phyloP scores from a whole-genome alignment of 2,329 filamentous ascomycete genomes.

The Plenodomus lindquistii region DNA sequence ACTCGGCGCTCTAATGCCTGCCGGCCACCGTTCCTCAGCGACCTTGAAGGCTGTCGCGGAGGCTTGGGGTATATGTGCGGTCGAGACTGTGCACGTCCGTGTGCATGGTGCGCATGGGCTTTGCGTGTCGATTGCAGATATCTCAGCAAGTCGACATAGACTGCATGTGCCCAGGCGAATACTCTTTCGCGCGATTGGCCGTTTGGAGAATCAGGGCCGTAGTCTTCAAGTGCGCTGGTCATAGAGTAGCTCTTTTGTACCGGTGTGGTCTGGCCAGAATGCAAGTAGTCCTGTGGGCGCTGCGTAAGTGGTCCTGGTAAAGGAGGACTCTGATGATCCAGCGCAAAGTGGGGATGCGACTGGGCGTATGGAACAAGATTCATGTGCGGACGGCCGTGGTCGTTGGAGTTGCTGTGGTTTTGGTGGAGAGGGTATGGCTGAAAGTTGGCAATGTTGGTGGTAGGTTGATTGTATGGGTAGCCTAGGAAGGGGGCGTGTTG shows the following conservation, averaged over 20 bases:
- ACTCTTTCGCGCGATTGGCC: constrained; percentile 50
- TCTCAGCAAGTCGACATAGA: constrained; percentile 54
- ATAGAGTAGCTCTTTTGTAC: constrained; percentile 23
- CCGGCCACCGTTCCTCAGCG: constrained; percentile 21
- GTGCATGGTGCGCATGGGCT: constrained; percentile 44
- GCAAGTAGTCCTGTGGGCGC: constrained; percentile 29
- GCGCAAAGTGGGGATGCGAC: constrained; percentile 23
- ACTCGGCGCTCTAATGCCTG: constrained; percentile 44
- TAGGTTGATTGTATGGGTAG: constrained; percentile 30
- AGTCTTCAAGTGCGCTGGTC: constrained; percentile 38
- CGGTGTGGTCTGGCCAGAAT: constrained; percentile 38
- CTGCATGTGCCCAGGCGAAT: constrained; percentile 52
- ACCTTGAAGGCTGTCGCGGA: constrained; percentile 57
- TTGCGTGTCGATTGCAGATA: constrained; percentile 53
- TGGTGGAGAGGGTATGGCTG: constrained; percentile 32
- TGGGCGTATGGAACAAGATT: constrained; percentile 34
- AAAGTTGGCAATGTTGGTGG: constrained; percentile 31
- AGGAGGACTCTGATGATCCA: constrained; percentile 33
- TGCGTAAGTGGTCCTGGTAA: constrained; percentile 25
- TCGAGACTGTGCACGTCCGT: constrained; percentile 51
- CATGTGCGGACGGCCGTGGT: constrained; percentile 20
- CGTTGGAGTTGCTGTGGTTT: constrained; percentile 27
- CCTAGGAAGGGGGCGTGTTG: constrained; percentile 33
- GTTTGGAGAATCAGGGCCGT: constrained; percentile 47
- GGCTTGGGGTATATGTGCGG: constrained; percentile 66